These are phyloP conservation scores for Spergularia azorica DNA, from an alignment of 179 eudicot genomes.

Conservation along the genomic window DNA sequence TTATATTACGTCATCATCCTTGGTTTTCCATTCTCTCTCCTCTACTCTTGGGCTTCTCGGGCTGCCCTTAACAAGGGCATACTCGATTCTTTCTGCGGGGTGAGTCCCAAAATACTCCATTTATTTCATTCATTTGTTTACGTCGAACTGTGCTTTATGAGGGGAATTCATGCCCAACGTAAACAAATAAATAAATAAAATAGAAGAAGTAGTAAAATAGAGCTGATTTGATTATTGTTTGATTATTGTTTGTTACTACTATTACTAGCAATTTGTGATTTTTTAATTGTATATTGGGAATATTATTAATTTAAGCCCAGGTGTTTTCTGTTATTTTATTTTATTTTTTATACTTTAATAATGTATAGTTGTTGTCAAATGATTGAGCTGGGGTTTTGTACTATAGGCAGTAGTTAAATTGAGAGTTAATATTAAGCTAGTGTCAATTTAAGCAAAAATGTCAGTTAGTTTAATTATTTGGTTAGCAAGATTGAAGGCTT, in stretches of 20 bases:
- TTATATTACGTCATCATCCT: conserved; percentile 58
- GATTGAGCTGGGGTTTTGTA: background rate
- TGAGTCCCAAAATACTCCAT: conserved; percentile 24
- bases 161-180: too few species aligned
- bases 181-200: too few species aligned
- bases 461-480: too few species aligned
- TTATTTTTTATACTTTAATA: too few species aligned
- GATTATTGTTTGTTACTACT: background rate
- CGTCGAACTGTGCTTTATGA: too few species aligned
- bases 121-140: background rate
- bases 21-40: conserved; percentile 64
- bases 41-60: conserved; percentile 59
- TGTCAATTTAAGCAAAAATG: too few species aligned
- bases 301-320: background rate
- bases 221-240: too few species aligned
- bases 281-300: too few species aligned
- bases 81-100: conserved; percentile 76
- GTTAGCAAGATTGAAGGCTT: too few species aligned
- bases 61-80: conserved; percentile 50
- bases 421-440: too few species aligned
- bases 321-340: background rate
- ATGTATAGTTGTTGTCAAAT: background rate
- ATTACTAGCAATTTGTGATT: background rate
- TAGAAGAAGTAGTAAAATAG: too few species aligned
- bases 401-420: background rate